Base-by-base conservation (phyloP, 805 yeast genomes). In the Candida sithepensis region DNA sequence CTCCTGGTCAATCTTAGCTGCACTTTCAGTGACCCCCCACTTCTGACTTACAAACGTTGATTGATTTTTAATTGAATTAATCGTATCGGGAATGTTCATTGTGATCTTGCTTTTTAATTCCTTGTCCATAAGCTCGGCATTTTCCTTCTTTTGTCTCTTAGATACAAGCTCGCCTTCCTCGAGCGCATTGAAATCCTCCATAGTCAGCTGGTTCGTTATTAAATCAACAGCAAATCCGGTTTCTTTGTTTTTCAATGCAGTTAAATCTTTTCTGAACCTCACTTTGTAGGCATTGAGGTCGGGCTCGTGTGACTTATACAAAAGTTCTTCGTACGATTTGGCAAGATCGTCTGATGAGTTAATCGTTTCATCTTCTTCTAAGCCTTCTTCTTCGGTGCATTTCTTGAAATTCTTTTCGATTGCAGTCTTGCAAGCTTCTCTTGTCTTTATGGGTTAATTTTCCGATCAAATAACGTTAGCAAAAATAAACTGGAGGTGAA, bases 1-100 rank as follows among this genome's bases (percentile, higher is more conserved):
- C 2, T 60, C 59, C 4, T 53, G 55, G 28, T 66, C 70, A 21
- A 66, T 44, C 38, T 60, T 64, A 10, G 69, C 69, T 3, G 68
- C 65, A 45, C 69, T 65, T 45, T 59, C 67, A 18, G 63, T 60
- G 5, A 65, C 42, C 2, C 69, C 69, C 70, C 70, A 66, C 47
- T 66, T 66, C 42, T 66, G 68, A 36, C 62, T 47, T 0, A 54
- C 56, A 34, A 64, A 48, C 6, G 59, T 59, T 21, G 58, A 59
- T 38, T 55, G 59, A 12, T 51, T 52, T 41, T 63, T 59, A 6
- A 62, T 50, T 14, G 58, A 54, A 21, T 61, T 59, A 13, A 66
- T 63, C 10, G 55, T 61, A 3, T 55, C 60, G 1, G 66, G 64
- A n/a, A 59, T 28, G 21, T 48, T 55, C 19, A 53, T 50, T 1